Base-by-base conservation (phyloP, 176 grass and related monocot genomes). In the Cenchrus fungigraminus region DNA sequence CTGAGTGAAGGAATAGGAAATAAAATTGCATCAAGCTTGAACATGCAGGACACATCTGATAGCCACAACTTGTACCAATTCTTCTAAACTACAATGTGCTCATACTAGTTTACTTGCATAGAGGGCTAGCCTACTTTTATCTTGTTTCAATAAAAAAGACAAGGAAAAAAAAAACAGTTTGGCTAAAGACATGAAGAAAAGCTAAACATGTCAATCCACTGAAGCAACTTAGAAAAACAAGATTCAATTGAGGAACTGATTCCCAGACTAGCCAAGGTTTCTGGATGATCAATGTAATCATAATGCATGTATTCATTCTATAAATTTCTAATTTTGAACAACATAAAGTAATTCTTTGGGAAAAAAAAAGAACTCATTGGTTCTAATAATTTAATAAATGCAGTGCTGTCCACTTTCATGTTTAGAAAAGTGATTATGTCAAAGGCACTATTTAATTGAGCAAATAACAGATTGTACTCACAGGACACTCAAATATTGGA, bases 401-500 rank as follows among this genome's bases (percentile, higher is more conserved):
- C 44, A 29, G 52, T 13, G 6, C 4, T 5, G 13, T 66, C 16
- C 22, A 40, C 20, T 67, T 37, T 40, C 1, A 67, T 32, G n/a
- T n/a, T 9, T 6, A 55, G 54, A 65, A 56, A 79, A 73, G 50
- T 58, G 66, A 58, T 69, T 31, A 15, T n/a, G 20, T 22, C 19
- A 69, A 70, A 74, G 15, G 12, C 58, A 77, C 6, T 22, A 69
- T 54, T 76, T 77, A 68, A 78, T 53, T 43, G 42, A 71, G 3
- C 57, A 12, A 75, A 68, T 47, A 71, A 59, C 12, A 77, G 9
- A 82, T 47, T 68, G 10, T 58, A 86, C 94, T 90, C 71, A 97
- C 94, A 97, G 75, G 50, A 87, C 80, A 80, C 28, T 94, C 87
- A 97, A 90, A 90, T 92, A 85, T 28, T 85, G 86, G 57, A 97